phyloP scores from a whole-genome alignment of 2,329 filamentous ascomycete genomes.

The Lachnellula willkommii region DNA sequence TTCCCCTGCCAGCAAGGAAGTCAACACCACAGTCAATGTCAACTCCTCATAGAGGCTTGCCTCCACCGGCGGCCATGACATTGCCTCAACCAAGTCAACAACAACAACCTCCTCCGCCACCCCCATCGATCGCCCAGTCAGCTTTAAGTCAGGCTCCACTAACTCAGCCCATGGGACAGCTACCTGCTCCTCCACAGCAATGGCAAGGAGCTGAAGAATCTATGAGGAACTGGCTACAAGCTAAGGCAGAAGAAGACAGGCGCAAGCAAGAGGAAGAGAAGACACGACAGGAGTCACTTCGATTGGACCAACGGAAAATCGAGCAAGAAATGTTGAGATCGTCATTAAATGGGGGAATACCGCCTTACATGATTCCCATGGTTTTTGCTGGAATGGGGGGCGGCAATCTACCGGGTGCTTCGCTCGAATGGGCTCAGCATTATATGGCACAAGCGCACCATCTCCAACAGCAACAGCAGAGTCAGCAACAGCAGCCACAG shows the following conservation, averaged over 20 bases:
- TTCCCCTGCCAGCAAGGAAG: conserved; percentile 32
- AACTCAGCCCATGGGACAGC: conserved; percentile 42
- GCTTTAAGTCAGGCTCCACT: conserved; percentile 26
- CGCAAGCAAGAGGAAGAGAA: conserved; percentile 70
- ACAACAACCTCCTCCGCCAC: conserved; percentile 4
- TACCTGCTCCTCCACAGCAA: conserved; percentile 60
- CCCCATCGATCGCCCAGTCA: conserved; percentile 31
- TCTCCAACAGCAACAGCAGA: conserved; percentile 37
- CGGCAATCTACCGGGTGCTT: conserved; percentile 53
- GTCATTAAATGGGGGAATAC: conserved; percentile 64
- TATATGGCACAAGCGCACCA: conserved; percentile 50
- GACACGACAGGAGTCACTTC: conserved; percentile 55
- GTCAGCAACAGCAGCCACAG: conserved; percentile 32
- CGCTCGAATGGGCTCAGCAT: conserved; percentile 65
- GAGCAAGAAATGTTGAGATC: conserved; percentile 69
- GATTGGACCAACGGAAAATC: conserved; percentile 65
- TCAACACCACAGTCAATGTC: conserved; percentile 57
- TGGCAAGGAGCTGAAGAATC: conserved; percentile 65
- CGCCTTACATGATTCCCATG: conserved; percentile 67
- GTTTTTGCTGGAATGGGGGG: conserved; percentile 70
- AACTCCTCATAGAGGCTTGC: conserved; percentile 63
- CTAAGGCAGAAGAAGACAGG: conserved; percentile 69
- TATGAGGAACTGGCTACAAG: conserved; percentile 65
- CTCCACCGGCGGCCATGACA: conserved; percentile 61
- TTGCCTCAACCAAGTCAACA: conserved; percentile 38